phyloP scores from a whole-genome alignment of 257 asterid genomes.

The Solanum chaucha region DNA sequence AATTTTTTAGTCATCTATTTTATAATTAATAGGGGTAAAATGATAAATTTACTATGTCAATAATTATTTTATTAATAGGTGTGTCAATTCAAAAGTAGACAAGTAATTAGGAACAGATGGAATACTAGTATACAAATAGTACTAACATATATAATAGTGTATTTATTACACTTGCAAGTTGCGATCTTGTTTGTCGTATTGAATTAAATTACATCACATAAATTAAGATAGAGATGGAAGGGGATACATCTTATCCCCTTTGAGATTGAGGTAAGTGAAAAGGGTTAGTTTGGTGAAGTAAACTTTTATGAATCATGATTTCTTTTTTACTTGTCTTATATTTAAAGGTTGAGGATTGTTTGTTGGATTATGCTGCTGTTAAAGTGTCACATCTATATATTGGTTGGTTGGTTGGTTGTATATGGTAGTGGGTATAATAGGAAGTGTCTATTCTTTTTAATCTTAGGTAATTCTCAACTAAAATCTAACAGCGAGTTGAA shows the following conservation, averaged over 20 bases:
- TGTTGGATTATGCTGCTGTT: neutral
- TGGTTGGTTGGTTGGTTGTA: neutral
- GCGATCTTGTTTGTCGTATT: too few relatives aligned
- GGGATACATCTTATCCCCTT: neutral
- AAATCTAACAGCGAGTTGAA: neutral
- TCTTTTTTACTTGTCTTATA: neutral
- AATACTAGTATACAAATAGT: neutral
- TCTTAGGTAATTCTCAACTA: neutral
- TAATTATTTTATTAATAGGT: too few relatives aligned
- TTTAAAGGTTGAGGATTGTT: neutral
- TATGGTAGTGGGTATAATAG: neutral
- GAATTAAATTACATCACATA: too few relatives aligned
- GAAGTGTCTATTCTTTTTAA: neutral
- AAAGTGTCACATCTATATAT: neutral
- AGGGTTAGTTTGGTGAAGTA: neutral
- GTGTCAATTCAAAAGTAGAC: too few relatives aligned
- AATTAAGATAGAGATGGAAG: too few relatives aligned
- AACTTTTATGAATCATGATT: neutral
- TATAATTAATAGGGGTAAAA: too few relatives aligned
- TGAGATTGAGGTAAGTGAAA: neutral
- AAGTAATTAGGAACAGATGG: too few relatives aligned
- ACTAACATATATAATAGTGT: too few relatives aligned
- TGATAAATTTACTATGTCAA: too few relatives aligned
- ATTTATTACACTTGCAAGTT: neutral
- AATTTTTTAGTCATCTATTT: too few relatives aligned